Evolutionary conservation across 495 filamentous ascomycete species (phyloP).

Genomic region (Neurospora intermedia): DNA sequence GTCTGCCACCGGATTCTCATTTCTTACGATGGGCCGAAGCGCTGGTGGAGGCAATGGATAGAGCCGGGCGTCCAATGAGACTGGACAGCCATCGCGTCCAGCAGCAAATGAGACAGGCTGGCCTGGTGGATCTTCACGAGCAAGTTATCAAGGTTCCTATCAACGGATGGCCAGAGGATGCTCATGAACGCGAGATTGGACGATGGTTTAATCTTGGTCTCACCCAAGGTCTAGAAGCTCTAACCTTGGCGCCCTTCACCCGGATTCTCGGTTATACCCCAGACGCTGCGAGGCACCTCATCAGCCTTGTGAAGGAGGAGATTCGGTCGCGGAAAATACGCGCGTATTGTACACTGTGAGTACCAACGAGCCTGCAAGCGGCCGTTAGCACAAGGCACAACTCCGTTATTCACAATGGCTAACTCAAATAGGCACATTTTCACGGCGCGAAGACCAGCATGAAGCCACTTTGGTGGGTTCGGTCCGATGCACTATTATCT

Average conservation of each 20-base stretch:
- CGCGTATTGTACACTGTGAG: slow-evolving; percentile 60
- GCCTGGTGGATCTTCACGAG: slow-evolving; percentile 78
- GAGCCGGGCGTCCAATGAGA: slow-evolving; percentile 52
- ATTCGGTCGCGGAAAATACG: slow-evolving; percentile 60
- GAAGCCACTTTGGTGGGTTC: slow-evolving; percentile 1
- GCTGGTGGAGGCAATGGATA: slow-evolving; percentile 58
- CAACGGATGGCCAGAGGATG: slow-evolving; percentile 67
- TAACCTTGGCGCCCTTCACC: slow-evolving; percentile 66
- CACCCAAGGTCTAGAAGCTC: slow-evolving; percentile 57
- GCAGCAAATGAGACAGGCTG: slow-evolving; percentile 52
- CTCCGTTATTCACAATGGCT: neutral
- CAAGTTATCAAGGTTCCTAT: slow-evolving; percentile 60
- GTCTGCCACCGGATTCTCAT: slow-evolving; percentile 35
- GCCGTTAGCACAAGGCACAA: neutral
- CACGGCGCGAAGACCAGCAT: slow-evolving; percentile 18
- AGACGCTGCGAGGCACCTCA: slow-evolving; percentile 54
- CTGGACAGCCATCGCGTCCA: slow-evolving; percentile 53
- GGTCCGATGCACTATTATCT: neutral
- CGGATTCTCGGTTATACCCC: slow-evolving; percentile 52
- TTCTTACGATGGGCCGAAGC: slow-evolving; percentile 58
- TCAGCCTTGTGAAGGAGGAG: slow-evolving; percentile 53
- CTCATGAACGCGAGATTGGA: slow-evolving; percentile 58
- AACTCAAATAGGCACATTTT: slow-evolving; percentile 19
- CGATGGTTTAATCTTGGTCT: slow-evolving; percentile 80
- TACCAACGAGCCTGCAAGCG: slow-evolving; percentile 19